Evolutionary conservation across 2,329 filamentous ascomycete genomes (phyloP), one percentile per base, ranked within the genome.

Genomic region (Ciborinia camelliae): DNA sequence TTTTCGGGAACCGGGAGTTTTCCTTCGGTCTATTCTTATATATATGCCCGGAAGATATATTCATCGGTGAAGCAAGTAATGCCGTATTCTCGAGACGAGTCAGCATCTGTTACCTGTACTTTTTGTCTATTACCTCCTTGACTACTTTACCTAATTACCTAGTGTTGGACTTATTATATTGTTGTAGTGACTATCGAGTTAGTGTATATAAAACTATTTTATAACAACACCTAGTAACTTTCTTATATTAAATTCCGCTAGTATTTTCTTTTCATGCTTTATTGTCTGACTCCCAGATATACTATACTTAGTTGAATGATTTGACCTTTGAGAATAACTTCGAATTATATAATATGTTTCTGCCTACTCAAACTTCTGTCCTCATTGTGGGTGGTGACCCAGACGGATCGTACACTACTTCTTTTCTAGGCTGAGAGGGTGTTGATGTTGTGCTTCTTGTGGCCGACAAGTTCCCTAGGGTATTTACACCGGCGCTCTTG

Each of bases 371-470:
- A n/a, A 50, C 41, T 23, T 50, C 60, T 23, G 79, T 81, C 0
- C 73, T 81, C 1, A 77, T 82, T 7, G 68, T 81, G 1, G 80
- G 80, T 6, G 79, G 78, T 32, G 80, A 80, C 5, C 81, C 80
- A 5, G 79, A 69, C 0, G 79, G 81, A 2, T 81, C 81, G 0
- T 82, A 80, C 62, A 66, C 79, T 1, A 79, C 81, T 6, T 67
- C 76, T 0, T 76, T 70, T 0, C 70, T 82, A 7, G 79, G 80
- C 1, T 76, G 79, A 0, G 80, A 82, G 67, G 79, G 78, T 2
- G 69, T 82, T 15, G 77, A 81, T 55, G 70, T 72, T 14, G 79
- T 82, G 3, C 48, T 82, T 0, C 69, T 82, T 5, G 81, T 82
- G 64, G 76, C 76, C 1, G 79, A 81, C 10, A 75, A 71, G 26